Base-by-base conservation (phyloP, 1,139 yeast species). In the Suhomyces taliae region DNA sequence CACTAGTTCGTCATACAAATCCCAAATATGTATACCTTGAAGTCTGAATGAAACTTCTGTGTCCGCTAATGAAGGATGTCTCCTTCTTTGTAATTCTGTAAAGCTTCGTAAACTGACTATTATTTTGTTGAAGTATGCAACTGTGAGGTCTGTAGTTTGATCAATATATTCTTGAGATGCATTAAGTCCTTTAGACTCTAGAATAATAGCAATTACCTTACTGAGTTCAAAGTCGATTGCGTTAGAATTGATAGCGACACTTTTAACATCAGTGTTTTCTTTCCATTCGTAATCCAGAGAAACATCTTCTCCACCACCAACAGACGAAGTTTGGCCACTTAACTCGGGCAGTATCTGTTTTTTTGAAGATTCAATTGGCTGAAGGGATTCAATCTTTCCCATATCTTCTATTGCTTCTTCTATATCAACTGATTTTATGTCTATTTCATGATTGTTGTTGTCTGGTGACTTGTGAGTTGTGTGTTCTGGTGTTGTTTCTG, bases 81-180 rank as follows among this genome's bases (percentile, higher is more conserved):
- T 67, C 45, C 95, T 74, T 55, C 97, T 71, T 64, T 90, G 96
- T n/a, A 82, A 66, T 49, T 80, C 83, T 3, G 86, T 75, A 34
- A 82, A 64, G 49, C 78, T 76, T 47, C 79, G 81, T 38, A 89
- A 62, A 39, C 76, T 69, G 6, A 64, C 57, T 7, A 78, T 62
- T 44, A 86, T 53, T 29, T 72, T 70, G 52, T 76, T 69, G 57
- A 88, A 67, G 58, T 81, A 83, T 19, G 67, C 66, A 39, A 75
- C 71, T 2, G 85, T 75, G 53, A 82, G 62, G 19, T 74, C 70
- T 2, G 79, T 64, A 39, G 83, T 48, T 45, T 76, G 75, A 36
- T 70, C 70, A 38, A 83, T 57, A 31, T 83, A 82, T 34, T 74
- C 74, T 10, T 63, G 61, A 0, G 82, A 63, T 38, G 70, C 69